These are phyloP conservation scores for Hypocreales sp. DNA, from an alignment of 2,329 filamentous ascomycete species.

Conservation along the genomic window DNA sequence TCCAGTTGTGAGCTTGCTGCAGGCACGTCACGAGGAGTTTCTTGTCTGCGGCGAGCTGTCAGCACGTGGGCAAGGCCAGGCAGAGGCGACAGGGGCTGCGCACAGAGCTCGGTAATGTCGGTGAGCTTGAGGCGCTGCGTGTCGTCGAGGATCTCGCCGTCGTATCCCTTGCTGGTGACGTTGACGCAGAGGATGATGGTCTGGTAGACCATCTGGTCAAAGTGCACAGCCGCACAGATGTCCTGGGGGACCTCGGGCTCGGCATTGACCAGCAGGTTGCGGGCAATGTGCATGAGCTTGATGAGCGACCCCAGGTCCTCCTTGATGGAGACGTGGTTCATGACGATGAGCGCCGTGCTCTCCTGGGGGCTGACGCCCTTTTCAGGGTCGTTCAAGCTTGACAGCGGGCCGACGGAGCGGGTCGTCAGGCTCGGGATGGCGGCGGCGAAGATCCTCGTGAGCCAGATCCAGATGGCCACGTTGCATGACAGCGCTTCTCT, in stretches of 20 bases:
- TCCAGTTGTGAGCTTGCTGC: conserved; percentile 55
- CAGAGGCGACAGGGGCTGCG: conserved; percentile 11
- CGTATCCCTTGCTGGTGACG: conserved; percentile 51
- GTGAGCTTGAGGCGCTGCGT: conserved; percentile 38
- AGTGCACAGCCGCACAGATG: conserved; percentile 46
- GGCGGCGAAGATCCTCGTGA: conserved; percentile 44
- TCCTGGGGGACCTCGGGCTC: conserved; percentile 52
- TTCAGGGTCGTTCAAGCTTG: conserved; percentile 35
- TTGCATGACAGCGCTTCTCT: conserved; percentile 47
- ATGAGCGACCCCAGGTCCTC: conserved; percentile 48
- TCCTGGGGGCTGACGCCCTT: conserved; percentile 44
- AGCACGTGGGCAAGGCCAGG: not conserved
- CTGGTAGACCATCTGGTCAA: conserved; percentile 51
- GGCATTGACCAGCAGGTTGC: conserved; percentile 48
- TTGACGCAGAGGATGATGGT: conserved; percentile 51
- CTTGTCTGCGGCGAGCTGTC: conserved; percentile 36
- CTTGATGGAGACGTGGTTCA: conserved; percentile 44
- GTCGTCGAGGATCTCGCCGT: conserved; percentile 47
- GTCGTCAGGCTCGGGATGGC: conserved; percentile 45
- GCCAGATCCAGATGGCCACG: conserved; percentile 49
- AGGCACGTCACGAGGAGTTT: conserved; percentile 50
- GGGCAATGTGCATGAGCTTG: conserved; percentile 51
- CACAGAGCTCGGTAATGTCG: conserved; percentile 50
- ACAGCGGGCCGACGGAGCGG: conserved; percentile 40
- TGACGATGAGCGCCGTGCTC: conserved; percentile 45